Base-by-base conservation (phyloP, 805 yeast species). In the Myxozyma lipomycoides region DNA sequence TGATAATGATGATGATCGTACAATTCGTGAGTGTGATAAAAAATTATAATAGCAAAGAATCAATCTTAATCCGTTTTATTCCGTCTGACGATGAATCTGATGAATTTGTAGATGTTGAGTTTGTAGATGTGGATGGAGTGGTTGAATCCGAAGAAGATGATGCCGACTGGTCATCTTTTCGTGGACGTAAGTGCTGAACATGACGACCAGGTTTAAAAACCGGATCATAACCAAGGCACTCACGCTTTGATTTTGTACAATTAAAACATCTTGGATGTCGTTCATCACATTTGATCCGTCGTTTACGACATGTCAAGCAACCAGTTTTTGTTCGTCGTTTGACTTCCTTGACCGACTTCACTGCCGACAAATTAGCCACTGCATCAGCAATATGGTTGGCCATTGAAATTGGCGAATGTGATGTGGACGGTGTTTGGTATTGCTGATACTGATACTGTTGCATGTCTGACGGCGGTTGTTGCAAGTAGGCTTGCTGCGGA, bases 281-380 rank as follows among this genome's bases (percentile, higher is more conserved):
- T 62, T 79, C 84, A 61, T 82, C 86, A 65, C 86, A 82, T 61
- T 81, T 82, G 71, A 81, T 78, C 64, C 82, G 82, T 40, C 86
- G 72, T 52, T 79, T 78, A 46, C 86, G 76, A 60, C 86, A 82
- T 9, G 82, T 79, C 45, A 77, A 65, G 61, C 84, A 79, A 15
- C 84, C 84, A 25, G 64, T 60, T 34, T 62, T 61, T 15, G 64
- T 61, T 37, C 61, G 49, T 22, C 57, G 46, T 52, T 55, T 55
- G 51, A 54, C 46, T 35, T 53, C 58, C 44, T 48, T 49, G 24
- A 40, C 36, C 9, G 51, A 48, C 30, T 49, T 49, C 37, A 40
- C 51, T 19, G 45, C 51, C 17, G 57, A 40, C 17, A 53, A 51
- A 23, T 53, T 55, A 6, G 51, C 51, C 17, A 53, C 43, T 10